Base-by-base conservation (phyloP, 371 early-diverging fungal genomes). In the Circinella umbellata region DNA sequence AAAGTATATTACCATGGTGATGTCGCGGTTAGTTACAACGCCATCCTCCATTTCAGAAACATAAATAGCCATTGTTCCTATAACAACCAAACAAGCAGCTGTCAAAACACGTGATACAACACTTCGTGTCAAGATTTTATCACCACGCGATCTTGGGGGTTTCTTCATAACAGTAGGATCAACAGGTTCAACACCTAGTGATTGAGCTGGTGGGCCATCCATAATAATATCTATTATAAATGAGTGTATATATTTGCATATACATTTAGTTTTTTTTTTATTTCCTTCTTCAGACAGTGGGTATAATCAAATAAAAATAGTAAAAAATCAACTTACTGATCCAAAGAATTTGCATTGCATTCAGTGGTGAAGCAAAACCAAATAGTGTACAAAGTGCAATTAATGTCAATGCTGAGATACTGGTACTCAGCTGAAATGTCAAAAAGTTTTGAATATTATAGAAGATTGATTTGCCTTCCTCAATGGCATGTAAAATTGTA, bases 301-400 rank as follows among this genome's bases (percentile, higher is more conserved):
- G 27, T 27, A 2, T 27, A 27, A 27, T 27, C 27, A 27, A 27
- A 27, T 27, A 27, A 27, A 27, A 27, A 27, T 27, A 27, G 2
- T 2, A 27, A 27, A 27, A 27, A 27, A 27, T 51, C 14, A 54
- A 81, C 89, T 83, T 89, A 93, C 92, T 95, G 68, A 98, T 97
- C 97, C 96, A 98, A 61, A 98, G 83, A 75, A 98, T 96, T 73
- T 97, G 98, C 97, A 97, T 98, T 13, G 98, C 93, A 73, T 98
- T 98, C 69, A 98, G 80, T 37, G 98, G 98, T 68, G 95, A 94
- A n/a, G 88, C 84, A 27, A 94, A 76, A 20, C 95, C 96, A 72
- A 96, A 89, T 34, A 96, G 71, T 2, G 96, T 97, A 17, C 96
- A 85, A 34, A 95, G 73, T 17, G 96, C 95, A 73, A 97, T 94